Percentiles rank a stretch among this genome's conserved stretches.
These are phyloP conservation scores for Leishmania gerbilli DNA, from an alignment of 208 protist species.

Conservation along the genomic window DNA sequence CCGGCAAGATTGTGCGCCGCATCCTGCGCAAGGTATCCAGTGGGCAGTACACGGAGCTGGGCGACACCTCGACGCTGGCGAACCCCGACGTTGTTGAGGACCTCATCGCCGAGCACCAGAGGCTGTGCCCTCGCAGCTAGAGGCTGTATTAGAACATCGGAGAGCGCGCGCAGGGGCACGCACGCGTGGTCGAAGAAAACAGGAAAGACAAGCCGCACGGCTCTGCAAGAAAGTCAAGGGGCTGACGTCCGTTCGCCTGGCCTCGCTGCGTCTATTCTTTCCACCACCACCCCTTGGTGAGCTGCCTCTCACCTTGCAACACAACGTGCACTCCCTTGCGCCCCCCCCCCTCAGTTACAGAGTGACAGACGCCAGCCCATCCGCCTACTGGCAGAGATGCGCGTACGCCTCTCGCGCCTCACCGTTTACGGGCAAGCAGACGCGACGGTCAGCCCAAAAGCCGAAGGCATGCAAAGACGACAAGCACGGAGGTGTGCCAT, in stretches of 20 bases:
- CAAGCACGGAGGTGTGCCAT: background rate
- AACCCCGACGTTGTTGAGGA: conserved; percentile 82
- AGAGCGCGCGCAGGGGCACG: background rate
- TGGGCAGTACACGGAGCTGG: conserved; percentile 75
- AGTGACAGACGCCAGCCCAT: background rate
- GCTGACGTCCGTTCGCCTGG: background rate
- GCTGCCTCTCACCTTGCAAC: background rate
- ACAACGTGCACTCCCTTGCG: background rate
- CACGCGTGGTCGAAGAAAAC: background rate
- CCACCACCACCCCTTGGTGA: background rate
- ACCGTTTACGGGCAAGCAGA: background rate
- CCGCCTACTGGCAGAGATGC: background rate
- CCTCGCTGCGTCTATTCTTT: background rate
- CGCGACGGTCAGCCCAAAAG: background rate
- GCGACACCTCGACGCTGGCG: conserved; percentile 93
- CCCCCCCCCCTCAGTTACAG: background rate
- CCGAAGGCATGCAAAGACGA: background rate
- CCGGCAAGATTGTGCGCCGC: conserved; percentile 98
- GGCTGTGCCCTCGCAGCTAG: conserved; percentile 9
- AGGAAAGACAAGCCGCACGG: background rate
- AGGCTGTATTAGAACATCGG: background rate
- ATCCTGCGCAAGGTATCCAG: conserved; percentile 97
- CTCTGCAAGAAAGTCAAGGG: background rate
- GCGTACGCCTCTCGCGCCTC: background rate
- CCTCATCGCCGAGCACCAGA: conserved; percentile 17